Evolutionary conservation across 176 grass and related monocot genomes (phyloP).

Genomic region (Triticum aestivum): IWGSC_CS_RefSeq_v2.1 NC_057802.1:276342318-276342817

Average conservation of each 20-base stretch:
- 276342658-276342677: neutral
- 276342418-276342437: conserved; percentile 89
- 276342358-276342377: conserved; percentile 7
- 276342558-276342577: conserved; percentile 13
- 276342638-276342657: conserved; percentile 15
- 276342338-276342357: neutral
- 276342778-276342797: neutral
- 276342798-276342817: neutral
- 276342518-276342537: neutral
- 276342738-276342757: neutral
- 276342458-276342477: conserved; percentile 57
- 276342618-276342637: conserved; percentile 82
- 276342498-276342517: neutral
- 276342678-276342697: neutral
- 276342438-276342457: conserved; percentile 69
- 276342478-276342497: conserved; percentile 40
- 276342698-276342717: neutral
- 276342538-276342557: neutral
- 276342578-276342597: conserved; percentile 84
- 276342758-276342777: neutral
- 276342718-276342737: neutral
- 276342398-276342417: conserved; percentile 80
- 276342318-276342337: neutral
- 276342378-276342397: conserved; percentile 69
- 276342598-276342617: conserved; percentile 73